Base-by-base conservation (phyloP, 306 rosid genomes). In the Cicer chorassanicum region DNA sequence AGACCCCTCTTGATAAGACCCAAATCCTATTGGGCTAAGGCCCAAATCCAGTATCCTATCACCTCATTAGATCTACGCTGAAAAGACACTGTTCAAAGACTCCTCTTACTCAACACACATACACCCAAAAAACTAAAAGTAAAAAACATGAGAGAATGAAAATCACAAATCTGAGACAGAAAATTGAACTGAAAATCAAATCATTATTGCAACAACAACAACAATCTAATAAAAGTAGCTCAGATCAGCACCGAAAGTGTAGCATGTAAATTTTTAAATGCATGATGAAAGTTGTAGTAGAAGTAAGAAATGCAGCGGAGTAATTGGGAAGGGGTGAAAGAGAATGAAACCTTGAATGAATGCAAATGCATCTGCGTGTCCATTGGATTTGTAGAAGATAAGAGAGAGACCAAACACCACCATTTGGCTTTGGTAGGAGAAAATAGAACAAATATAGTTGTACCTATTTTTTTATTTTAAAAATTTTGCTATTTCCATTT, bases 51-150 rank as follows among this genome's bases (percentile, higher is more conserved):
- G 18, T 24, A 24, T 24, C 34, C 34, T 24, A 24, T 24, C 34
- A 24, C 34, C 65, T 83, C 81, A 82, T 78, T 91, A 81, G 97
- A 95, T 95, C 98, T 84, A 82, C 11, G 77, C 70, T 76, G 74
- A 46, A 81, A 80, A 81, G 67, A 49, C 77, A 80, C 54, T 53
- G 70, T 78, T 83, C 71, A 82, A 78, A 82, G 74, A 74, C 87
- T 79, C 87, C 92, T 76, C 89, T 94, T 86, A 89, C 75, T 66
- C 72, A 85, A 80, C 3, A 64, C 45, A 40, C 61, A 70, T 24
- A 24, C 24, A 24, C 4, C 34, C 12, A 6, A 7, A 39, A 24
- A 44, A n/a, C 34, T 24, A 24, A 24, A 16, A 62, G 16, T 55
- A 3, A 64, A 9, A 72, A 70, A 24, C 61, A 66, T 43, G 67